Percentiles rank a stretch among this genome's conserved stretches.
phyloP scores from a whole-genome alignment of 78 protist species.

The Dictyostelium intermedium region DNA sequence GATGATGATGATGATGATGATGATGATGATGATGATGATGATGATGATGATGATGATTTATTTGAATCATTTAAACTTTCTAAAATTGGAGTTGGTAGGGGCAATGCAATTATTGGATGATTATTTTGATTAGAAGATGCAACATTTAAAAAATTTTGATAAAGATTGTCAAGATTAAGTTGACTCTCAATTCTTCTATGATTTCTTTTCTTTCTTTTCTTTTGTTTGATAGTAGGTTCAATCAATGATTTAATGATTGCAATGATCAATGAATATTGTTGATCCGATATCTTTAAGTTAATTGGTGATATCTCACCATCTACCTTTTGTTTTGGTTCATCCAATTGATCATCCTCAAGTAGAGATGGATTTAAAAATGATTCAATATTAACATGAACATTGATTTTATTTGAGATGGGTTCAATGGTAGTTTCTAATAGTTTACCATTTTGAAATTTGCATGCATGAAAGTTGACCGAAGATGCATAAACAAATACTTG shows the following conservation, averaged over 20 bases:
- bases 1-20: neutral
- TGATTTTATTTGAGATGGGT: slow-evolving; percentile 41
- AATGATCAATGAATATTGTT: slow-evolving; percentile 48
- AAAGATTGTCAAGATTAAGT: slow-evolving; percentile 6
- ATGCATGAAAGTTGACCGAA: slow-evolving; percentile 38
- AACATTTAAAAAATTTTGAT: slow-evolving; percentile 14
- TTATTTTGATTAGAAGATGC: neutral
- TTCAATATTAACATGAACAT: slow-evolving; percentile 33
- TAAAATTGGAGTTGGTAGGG: neutral
- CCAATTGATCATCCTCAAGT: neutral
- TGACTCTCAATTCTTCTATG: slow-evolving; percentile 9
- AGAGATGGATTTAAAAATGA: neutral
- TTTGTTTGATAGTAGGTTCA: slow-evolving; percentile 51
- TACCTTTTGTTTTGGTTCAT: slow-evolving; percentile 60
- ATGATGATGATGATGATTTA: neutral
- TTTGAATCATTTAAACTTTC: neutral
- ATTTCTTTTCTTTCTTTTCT: slow-evolving; percentile 58
- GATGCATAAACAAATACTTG: slow-evolving; percentile 62
- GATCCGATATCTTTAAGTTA: slow-evolving; percentile 28
- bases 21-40: neutral
- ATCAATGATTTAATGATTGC: slow-evolving; percentile 57
- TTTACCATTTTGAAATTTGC: slow-evolving; percentile 40
- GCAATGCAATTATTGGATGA: neutral
- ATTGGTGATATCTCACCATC: slow-evolving; percentile 59
- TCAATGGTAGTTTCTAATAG: slow-evolving; percentile 15